Conservation (phyloP, 352 stramenopile genomes). For the Aphanomyces stellatus region DNA sequence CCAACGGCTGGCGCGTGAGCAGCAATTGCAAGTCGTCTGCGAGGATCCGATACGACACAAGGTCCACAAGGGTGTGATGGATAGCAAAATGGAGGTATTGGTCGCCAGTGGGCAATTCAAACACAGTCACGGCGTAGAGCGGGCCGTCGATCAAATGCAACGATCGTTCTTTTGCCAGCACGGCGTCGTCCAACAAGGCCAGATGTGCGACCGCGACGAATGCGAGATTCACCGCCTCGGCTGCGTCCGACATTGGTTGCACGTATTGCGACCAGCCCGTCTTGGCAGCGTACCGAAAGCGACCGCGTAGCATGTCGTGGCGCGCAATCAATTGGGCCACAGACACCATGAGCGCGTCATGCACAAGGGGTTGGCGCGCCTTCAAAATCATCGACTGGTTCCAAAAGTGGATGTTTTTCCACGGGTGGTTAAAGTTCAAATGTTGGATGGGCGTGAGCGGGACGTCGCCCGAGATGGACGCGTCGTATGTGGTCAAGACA, state of each 20-base stretch:
- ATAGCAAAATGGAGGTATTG: background rate
- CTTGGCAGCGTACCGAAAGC: background rate
- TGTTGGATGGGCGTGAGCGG: background rate
- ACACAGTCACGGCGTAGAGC: background rate
- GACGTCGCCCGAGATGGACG: background rate
- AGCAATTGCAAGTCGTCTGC: background rate
- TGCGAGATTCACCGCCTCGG: background rate
- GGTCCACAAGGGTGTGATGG: background rate
- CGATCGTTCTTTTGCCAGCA: background rate
- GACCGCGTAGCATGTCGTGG: background rate
- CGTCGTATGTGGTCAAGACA: background rate
- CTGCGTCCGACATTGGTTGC: background rate
- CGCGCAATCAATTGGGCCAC: background rate
- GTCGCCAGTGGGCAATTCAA: background rate
- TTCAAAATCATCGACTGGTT: background rate
- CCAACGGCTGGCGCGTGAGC: background rate
- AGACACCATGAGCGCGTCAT: background rate
- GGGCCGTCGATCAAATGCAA: background rate
- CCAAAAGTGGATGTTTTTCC: background rate
- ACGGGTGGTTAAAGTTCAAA: background rate
- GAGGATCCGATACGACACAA: background rate
- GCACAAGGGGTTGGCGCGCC: background rate
- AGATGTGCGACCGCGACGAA: background rate
- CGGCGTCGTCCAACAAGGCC: background rate
- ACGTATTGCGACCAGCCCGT: background rate